Evolutionary conservation across 2,329 filamentous ascomycete genomes (phyloP).

Genomic region (Colletotrichum spaethianum): DNA sequence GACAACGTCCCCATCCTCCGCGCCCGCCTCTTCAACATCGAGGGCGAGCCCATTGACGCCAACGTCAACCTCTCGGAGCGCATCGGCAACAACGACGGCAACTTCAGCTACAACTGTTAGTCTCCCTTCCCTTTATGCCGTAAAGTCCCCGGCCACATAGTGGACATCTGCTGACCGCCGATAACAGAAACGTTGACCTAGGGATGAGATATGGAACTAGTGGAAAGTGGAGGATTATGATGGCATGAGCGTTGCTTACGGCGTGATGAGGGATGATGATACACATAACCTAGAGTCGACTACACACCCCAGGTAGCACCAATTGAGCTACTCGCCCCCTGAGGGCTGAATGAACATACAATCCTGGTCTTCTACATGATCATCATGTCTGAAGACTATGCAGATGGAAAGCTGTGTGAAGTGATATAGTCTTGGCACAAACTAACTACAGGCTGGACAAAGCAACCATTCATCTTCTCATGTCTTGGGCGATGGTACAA

Average conservation of each 20-base stretch:
- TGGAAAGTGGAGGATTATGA: not conserved
- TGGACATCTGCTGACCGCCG: not conserved
- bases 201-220: not conserved
- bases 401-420: no score
- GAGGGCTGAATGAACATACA: conserved; percentile 13
- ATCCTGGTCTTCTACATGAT: not conserved
- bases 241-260: conserved; percentile 14
- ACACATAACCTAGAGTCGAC: not conserved
- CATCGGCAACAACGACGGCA: conserved; percentile 67
- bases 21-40: conserved; percentile 58
- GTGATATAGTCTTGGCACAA: not conserved
- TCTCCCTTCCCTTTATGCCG: not conserved
- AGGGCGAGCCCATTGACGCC: conserved; percentile 57
- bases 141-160: no score
- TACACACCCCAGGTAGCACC: conserved; percentile 29
- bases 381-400: no score
- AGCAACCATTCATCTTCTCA: not conserved
- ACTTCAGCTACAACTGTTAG: conserved; percentile 50
- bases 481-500: not conserved
- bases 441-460: not conserved
- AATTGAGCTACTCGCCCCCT: conserved; percentile 26
- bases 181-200: conserved; percentile 5
- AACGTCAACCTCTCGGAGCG: conserved; percentile 71
- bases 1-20: conserved; percentile 67
- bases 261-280: conserved; percentile 21